Evolutionary conservation across 2,329 filamentous ascomycete species (phyloP).

Genomic region (Colletotrichum limetticola): DNA sequence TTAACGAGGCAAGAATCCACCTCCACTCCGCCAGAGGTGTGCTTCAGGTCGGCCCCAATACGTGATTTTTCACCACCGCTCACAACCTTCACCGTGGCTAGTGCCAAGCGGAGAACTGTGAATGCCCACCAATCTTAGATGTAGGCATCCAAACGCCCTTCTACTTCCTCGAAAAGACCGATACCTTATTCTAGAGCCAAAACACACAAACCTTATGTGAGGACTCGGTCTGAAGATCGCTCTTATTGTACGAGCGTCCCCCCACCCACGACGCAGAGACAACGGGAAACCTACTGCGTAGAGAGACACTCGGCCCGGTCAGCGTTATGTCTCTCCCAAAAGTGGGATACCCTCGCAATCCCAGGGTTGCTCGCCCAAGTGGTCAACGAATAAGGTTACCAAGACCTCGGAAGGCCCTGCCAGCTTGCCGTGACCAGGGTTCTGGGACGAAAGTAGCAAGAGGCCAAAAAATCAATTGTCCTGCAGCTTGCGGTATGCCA

Average conservation of each 20-base stretch:
- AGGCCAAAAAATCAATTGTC: constrained; percentile 11
- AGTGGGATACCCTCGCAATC: not conserved
- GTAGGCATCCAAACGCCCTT: not conserved
- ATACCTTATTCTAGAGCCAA: not conserved
- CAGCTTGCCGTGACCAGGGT: constrained; percentile 4
- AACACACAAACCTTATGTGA: not conserved
- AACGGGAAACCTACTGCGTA: not conserved
- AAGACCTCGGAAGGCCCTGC: constrained; percentile 5
- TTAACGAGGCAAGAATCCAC: not conserved
- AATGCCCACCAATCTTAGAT: not conserved
- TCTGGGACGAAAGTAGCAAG: not conserved
- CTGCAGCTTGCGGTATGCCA: constrained; percentile 5
- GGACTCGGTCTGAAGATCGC: not conserved
- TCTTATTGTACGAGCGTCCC: not conserved
- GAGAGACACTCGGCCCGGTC: not conserved
- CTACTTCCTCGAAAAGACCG: not conserved
- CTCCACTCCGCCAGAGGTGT: not conserved
- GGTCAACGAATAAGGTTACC: constrained; percentile 7
- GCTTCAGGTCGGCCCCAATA: not conserved
- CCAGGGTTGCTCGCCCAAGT: not conserved
- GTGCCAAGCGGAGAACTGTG: not conserved
- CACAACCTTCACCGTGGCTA: not conserved
- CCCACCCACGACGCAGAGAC: not conserved
- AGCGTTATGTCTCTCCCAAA: not conserved
- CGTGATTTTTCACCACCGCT: not conserved